A percentile compares a stretch with the other conserved stretches of the same genome.
phyloP scores from a whole-genome alignment of 208 protist species.

The Herpetomonas tarakana region DNA sequence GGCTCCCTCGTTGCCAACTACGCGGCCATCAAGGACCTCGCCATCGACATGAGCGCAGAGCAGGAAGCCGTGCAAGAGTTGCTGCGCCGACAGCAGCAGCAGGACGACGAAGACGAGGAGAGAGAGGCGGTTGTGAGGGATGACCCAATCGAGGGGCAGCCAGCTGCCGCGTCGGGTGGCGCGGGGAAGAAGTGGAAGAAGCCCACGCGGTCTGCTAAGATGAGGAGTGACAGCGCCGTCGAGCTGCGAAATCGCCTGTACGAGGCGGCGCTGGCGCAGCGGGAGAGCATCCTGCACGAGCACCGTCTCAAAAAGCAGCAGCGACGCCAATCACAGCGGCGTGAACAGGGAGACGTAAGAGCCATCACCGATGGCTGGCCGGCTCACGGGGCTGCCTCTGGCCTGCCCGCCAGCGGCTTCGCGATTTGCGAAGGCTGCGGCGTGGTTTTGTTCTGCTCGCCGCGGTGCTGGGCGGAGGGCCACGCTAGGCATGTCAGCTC shows the following conservation, averaged over 20 bases:
- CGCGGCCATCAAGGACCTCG: slow-evolving; percentile 34
- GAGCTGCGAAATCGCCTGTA: slow-evolving; percentile 34
- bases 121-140: not conserved
- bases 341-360: slow-evolving; percentile 11
- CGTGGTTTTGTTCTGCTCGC: slow-evolving; percentile 59
- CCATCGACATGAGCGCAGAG: slow-evolving; percentile 36
- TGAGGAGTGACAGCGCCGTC: slow-evolving; percentile 43
- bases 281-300: slow-evolving; percentile 24
- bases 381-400: too few species aligned
- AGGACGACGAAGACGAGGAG: too few species aligned
- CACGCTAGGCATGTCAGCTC: slow-evolving; percentile 27
- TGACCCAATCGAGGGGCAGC: not conserved
- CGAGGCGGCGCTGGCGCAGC: slow-evolving; percentile 26
- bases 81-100: too few species aligned
- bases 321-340: too few species aligned
- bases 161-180: slow-evolving; percentile 1
- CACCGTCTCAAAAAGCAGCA: slow-evolving; percentile 15
- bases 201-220: slow-evolving; percentile 43
- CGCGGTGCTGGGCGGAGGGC: slow-evolving; percentile 32
- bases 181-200: slow-evolving; percentile 37
- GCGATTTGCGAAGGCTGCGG: slow-evolving; percentile 56
- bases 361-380: not conserved
- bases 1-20: slow-evolving; percentile 47
- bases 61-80: slow-evolving; percentile 21
- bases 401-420: too few species aligned